Conservation (phyloP, 768 basidiomycete species). For the Lentinula detonsa region DNA sequence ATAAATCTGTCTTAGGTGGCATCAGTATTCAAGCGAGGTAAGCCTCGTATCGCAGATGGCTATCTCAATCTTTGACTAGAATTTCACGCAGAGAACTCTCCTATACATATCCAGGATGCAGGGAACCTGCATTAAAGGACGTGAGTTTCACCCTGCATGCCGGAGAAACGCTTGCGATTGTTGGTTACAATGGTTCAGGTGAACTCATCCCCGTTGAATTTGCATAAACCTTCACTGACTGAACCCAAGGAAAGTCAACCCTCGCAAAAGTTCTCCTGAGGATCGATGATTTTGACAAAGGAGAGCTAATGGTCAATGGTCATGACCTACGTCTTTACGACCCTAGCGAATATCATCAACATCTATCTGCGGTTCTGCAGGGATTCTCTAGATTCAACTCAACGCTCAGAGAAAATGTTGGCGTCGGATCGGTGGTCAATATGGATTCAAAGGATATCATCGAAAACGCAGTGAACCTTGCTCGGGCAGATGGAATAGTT, state of each 20-base stretch:
- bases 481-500: constrained; percentile 64
- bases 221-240: neutral
- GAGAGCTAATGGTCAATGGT: constrained; percentile 64
- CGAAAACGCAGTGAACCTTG: constrained; percentile 59
- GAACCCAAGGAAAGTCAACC: constrained; percentile 70
- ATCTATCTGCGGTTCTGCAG: constrained; percentile 79
- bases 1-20: constrained; percentile 44
- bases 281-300: constrained; percentile 69
- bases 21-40: constrained; percentile 70
- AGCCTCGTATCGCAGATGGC: constrained; percentile 10
- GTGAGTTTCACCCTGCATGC: constrained; percentile 65
- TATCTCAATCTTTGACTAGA: constrained; percentile 8
- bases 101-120: constrained; percentile 77
- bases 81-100: constrained; percentile 45
- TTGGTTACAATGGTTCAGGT: constrained; percentile 81
- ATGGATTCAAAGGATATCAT: constrained; percentile 52
- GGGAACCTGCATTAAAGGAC: constrained; percentile 59
- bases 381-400: constrained; percentile 78
- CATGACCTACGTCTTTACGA: constrained; percentile 58
- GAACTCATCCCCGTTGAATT: constrained; percentile 6
- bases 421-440: constrained; percentile 70
- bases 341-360: constrained; percentile 68
- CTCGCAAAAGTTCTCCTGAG: constrained; percentile 78
- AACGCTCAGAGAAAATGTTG: constrained; percentile 78
- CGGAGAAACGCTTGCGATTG: constrained; percentile 81